phyloP scores from a whole-genome alignment of 2,329 filamentous ascomycete species.

The Nemania sp. region DNA sequence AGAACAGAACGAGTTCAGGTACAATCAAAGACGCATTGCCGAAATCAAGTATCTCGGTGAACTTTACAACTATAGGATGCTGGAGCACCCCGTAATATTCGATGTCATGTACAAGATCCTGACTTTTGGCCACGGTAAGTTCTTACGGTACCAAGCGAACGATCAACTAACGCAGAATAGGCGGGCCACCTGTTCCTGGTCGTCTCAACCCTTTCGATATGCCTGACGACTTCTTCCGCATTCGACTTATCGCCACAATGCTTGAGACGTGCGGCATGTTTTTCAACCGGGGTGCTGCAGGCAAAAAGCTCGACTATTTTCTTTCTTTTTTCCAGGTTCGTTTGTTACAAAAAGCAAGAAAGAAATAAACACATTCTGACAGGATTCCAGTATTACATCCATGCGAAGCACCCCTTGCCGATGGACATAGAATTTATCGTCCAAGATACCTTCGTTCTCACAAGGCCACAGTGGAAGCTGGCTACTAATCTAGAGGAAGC shows the following conservation, averaged over 20 bases:
- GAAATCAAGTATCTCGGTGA: constrained; percentile 97
- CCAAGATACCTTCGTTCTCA: constrained; percentile 84
- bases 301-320: constrained; percentile 98
- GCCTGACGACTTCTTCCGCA: constrained; percentile 94
- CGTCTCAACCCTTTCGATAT: constrained; percentile 78
- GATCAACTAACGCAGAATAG: constrained; percentile 43
- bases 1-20: constrained; percentile 96
- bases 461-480: constrained; percentile 91
- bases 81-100: constrained; percentile 94
- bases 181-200: constrained; percentile 80
- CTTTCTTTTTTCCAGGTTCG: constrained; percentile 86
- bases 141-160: neutral
- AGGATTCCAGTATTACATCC: constrained; percentile 80
- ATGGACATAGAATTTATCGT: constrained; percentile 98
- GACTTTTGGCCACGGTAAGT: constrained; percentile 81
- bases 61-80: constrained; percentile 95
- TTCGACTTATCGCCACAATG: constrained; percentile 85
- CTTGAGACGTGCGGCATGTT: constrained; percentile 96
- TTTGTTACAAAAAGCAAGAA: constrained; percentile 9
- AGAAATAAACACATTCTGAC: constrained; percentile 17
- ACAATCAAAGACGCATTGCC: constrained; percentile 90
- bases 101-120: constrained; percentile 93
- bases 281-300: constrained; percentile 89
- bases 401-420: constrained; percentile 83
- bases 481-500: constrained; percentile 82